A percentile compares a stretch with the other conserved stretches of the same genome.
Evolutionary conservation across 805 yeast genomes (phyloP).

Genomic region (Candida yuanshanica): DNA sequence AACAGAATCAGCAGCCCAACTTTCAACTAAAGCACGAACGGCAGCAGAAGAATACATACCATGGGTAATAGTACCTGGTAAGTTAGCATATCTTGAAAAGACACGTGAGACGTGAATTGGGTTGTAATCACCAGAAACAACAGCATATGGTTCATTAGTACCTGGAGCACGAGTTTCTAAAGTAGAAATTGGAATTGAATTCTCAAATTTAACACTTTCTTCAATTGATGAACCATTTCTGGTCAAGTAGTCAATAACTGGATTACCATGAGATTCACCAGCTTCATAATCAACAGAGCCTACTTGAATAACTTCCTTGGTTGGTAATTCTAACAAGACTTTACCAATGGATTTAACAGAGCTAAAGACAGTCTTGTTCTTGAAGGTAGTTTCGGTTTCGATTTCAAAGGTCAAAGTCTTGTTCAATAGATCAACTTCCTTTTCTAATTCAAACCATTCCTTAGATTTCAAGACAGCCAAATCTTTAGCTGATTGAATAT

Average conservation of each 20-base stretch:
- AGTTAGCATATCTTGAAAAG: conserved; percentile 85
- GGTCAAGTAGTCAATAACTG: conserved; percentile 87
- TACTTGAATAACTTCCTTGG: conserved; percentile 80
- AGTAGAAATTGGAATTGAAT: conserved; percentile 77
- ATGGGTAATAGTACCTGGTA: conserved; percentile 97
- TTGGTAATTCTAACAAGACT: conserved; percentile 82
- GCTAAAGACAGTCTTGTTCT: conserved; percentile 67
- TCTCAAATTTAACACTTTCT: conserved; percentile 88
- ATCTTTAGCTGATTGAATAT: conserved; percentile 72
- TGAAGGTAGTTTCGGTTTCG: conserved; percentile 77
- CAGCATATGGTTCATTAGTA: conserved; percentile 93
- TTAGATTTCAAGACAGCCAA: conserved; percentile 89
- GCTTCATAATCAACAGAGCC: conserved; percentile 86
- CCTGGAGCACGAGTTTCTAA: conserved; percentile 74
- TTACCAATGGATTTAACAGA: conserved; percentile 82
- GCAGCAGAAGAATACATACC: conserved; percentile 99
- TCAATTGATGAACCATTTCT: conserved; percentile 93
- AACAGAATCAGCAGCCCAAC: conserved; percentile 97
- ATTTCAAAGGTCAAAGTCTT: conserved; percentile 86
- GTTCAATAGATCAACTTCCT: conserved; percentile 63
- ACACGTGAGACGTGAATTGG: conserved; percentile 97
- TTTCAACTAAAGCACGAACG: conserved; percentile 91
- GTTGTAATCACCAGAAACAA: conserved; percentile 96
- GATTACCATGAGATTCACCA: conserved; percentile 92
- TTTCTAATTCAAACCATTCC: conserved; percentile 94